Evolutionary conservation across 495 filamentous ascomycete genomes (phyloP).

Genomic region (Hypoxylon crocopeplum): DNA sequence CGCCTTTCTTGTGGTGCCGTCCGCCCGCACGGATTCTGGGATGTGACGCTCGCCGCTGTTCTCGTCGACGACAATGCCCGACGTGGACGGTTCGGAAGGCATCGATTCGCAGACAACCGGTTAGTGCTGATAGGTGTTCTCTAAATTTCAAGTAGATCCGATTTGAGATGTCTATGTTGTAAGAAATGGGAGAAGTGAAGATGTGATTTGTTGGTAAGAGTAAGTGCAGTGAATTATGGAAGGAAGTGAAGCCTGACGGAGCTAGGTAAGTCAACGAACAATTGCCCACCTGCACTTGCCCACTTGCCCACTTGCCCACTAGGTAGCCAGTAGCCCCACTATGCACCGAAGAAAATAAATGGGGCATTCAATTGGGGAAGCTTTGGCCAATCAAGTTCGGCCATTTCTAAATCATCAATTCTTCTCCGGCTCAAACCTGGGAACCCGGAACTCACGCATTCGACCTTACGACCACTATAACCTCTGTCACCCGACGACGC

Average conservation of each 20-base stretch:
- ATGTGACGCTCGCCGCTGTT: constrained; percentile 83
- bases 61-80: constrained; percentile 78
- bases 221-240: too few species aligned
- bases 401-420: constrained; percentile 36
- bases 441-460: constrained; percentile 22
- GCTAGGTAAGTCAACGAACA: too few species aligned
- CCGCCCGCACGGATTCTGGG: constrained; percentile 82
- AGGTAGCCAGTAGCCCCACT: constrained; percentile 6
- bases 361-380: constrained; percentile 30
- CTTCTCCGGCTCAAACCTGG: constrained; percentile 24
- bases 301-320: too few species aligned
- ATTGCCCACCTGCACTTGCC: too few species aligned
- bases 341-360: constrained; percentile 3
- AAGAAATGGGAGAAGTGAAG: too few species aligned
- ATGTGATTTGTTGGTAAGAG: too few species aligned
- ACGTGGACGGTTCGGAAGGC: constrained; percentile 58
- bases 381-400: constrained; percentile 48
- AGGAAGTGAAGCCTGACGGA: not conserved
- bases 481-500: too few species aligned
- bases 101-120: too few species aligned
- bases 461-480: not conserved
- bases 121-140: too few species aligned
- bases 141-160: too few species aligned
- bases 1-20: constrained; percentile 87
- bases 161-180: not conserved